These are phyloP conservation scores for Ophiocordyceps polyrhachis-furcata DNA, from an alignment of 2,329 filamentous ascomycete genomes.

Conservation along the genomic window DNA sequence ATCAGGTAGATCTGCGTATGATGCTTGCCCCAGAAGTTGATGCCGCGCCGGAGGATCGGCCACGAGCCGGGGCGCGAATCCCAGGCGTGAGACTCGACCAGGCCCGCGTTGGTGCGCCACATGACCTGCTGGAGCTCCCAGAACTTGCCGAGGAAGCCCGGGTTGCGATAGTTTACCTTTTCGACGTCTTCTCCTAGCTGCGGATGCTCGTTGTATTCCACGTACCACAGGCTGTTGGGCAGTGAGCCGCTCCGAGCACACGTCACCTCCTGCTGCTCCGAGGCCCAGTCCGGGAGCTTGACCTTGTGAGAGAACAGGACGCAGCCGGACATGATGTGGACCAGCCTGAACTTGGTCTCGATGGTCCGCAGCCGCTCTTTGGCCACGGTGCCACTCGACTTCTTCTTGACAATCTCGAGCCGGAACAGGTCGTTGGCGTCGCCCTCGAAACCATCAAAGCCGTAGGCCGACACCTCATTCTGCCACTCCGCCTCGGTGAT, in stretches of 20 bases:
- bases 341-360: constrained; percentile 85
- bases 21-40: constrained; percentile 97
- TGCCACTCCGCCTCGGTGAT: constrained; percentile 85
- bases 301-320: constrained; percentile 97
- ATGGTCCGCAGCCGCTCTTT: constrained; percentile 83
- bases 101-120: constrained; percentile 95
- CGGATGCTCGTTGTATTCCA: constrained; percentile 80
- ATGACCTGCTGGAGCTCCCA: constrained; percentile 94
- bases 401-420: constrained; percentile 79
- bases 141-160: constrained; percentile 95
- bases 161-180: constrained; percentile 89
- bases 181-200: constrained; percentile 56
- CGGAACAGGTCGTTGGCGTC: constrained; percentile 95
- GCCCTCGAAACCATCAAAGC: constrained; percentile 89
- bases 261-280: constrained; percentile 97
- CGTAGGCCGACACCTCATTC: constrained; percentile 90
- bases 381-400: constrained; percentile 61
- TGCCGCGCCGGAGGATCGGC: constrained; percentile 81
- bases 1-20: constrained; percentile 92
- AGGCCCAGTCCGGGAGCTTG: constrained; percentile 95
- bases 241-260: constrained; percentile 81
- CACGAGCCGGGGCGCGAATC: constrained; percentile 87
- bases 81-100: constrained; percentile 95
- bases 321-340: constrained; percentile 94
- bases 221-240: constrained; percentile 93